Conservation (phyloP, 768 basidiomycete genomes). For the Amanita inopinata region DNA sequence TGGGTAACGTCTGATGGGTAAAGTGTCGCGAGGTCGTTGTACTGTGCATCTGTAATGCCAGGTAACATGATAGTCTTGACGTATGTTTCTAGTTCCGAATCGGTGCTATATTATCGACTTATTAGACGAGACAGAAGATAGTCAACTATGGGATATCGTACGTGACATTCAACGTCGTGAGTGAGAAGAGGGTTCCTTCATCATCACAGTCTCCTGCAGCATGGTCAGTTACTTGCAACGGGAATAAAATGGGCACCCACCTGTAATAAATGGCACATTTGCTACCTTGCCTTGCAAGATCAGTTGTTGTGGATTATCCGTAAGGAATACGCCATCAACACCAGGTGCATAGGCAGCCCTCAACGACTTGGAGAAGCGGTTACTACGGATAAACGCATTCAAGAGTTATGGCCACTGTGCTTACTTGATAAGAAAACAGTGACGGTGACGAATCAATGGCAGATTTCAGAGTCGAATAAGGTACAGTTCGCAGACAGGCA, state of each 20-base stretch:
- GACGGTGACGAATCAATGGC: constrained; percentile 21
- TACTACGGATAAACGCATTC: constrained; percentile 11
- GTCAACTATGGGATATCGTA: constrained; percentile 15
- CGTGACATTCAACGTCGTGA: constrained; percentile 42
- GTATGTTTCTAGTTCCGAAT: constrained; percentile 19
- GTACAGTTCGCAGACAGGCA: constrained; percentile 30
- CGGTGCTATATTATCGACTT: constrained; percentile 10
- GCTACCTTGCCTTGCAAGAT: constrained; percentile 35
- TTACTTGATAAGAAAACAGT: constrained; percentile 27
- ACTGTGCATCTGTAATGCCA: constrained; percentile 17
- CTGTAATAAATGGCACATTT: constrained; percentile 38
- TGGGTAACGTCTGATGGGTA: constrained; percentile 31
- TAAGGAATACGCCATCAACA: constrained; percentile 40
- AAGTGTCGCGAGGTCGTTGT: constrained; percentile 20
- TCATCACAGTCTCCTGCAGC: constrained; percentile 44
- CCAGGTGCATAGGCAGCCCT: constrained; percentile 39
- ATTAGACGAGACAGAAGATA: no score
- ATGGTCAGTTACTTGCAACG: neutral
- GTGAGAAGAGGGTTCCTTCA: constrained; percentile 47
- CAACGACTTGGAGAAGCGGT: constrained; percentile 21
- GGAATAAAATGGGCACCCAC: constrained; percentile 14
- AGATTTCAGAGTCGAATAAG: constrained; percentile 19
- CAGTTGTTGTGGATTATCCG: constrained; percentile 31
- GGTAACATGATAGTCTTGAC: constrained; percentile 19
- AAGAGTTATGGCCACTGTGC: constrained; percentile 14